Evolutionary conservation across 805 yeast genomes (phyloP), one percentile per base, ranked within the genome.

Genomic region (Yarrowia sp.): DNA sequence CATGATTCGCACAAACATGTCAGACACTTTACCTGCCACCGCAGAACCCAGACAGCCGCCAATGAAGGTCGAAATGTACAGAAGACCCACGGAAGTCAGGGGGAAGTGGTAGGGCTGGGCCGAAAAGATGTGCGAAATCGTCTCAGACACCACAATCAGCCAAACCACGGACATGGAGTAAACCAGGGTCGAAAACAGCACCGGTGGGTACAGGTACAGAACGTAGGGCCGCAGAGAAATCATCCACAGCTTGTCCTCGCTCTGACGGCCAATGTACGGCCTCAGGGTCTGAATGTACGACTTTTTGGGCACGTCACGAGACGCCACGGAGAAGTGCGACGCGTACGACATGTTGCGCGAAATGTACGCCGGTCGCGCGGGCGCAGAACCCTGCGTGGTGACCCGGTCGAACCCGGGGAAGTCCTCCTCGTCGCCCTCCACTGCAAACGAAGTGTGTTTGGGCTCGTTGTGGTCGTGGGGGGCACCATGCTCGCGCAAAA

Each of bases 131-230:
- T 81, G 78, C 2, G 86, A 79, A 42, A 86, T 80, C 0, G 86
- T 80, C 72, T 86, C 89, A 1, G 88, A 84, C 55, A 86, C 82
- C 38, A 86, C 83, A 73, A 86, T 86, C 55, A 86, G 81, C 89
- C 89, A 86, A 19, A 86, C 87, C 20, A 86, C 87, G 15, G 88
- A 85, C 65, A 86, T 77, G 0, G 86, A 78, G 73, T 86, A 86
- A 2, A 84, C 74, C 9, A 86, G 72, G 0, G 88, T 77, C 0
- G 87, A 83, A 72, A 80, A 86, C 5, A 84, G 72, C 17, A 86
- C 77, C 1, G 84, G 77, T 0, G 89, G 88, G 73, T 86, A 86
- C 6, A 72, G 65, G 34, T 77, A 72, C 6, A 86, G 78, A 33
- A 82, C 79, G 69, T 86, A 80, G 1, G 90, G 90, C 50, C 90